Evolutionary conservation across 495 filamentous ascomycete genomes (phyloP).

Genomic region (Lepidopterella palustris): DNA sequence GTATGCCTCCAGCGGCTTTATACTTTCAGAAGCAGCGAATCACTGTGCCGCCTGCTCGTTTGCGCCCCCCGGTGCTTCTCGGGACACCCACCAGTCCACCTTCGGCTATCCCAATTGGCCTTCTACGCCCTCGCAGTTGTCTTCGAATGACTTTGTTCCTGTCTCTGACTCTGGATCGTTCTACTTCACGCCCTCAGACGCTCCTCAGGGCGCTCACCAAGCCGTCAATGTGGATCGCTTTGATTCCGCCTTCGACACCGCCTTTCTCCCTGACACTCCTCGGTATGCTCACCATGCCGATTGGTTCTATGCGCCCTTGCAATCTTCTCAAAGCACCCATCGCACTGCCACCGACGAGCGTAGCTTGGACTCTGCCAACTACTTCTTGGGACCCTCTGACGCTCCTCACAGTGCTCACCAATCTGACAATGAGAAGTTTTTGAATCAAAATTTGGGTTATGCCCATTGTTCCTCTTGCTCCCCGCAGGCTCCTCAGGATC

Average conservation of each 20-base stretch:
- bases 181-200: too few relatives aligned
- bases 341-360: neutral
- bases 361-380: neutral
- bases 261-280: neutral
- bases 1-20: too few relatives aligned
- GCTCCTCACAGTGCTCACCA: neutral
- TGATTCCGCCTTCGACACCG: too few relatives aligned
- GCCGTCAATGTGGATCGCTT: too few relatives aligned
- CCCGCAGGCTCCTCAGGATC: neutral
- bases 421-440: neutral
- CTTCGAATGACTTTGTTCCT: too few relatives aligned
- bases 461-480: neutral
- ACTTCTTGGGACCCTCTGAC: neutral
- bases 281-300: neutral
- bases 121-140: neutral
- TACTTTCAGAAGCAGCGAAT: neutral
- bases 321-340: too few relatives aligned
- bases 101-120: neutral
- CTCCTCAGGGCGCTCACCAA: too few relatives aligned
- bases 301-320: neutral
- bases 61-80: neutral
- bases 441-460: neutral
- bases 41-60: neutral
- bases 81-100: neutral
- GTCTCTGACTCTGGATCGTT: too few relatives aligned